Percentiles rank a stretch among this genome's conserved stretches.
phyloP scores from a whole-genome alignment of 495 filamentous ascomycete species.

The Penicillium roqueforti region DNA sequence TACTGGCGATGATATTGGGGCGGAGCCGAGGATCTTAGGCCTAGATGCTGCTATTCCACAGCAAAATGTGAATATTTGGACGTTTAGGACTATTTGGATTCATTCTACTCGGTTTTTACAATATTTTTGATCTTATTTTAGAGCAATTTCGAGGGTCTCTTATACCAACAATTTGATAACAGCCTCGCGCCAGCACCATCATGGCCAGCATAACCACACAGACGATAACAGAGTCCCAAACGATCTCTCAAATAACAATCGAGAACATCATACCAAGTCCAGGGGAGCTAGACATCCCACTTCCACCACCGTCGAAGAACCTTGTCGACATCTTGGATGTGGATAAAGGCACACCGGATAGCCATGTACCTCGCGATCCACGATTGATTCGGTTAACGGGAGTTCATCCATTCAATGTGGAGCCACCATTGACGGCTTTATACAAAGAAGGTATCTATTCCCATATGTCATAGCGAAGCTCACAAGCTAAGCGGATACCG shows the following conservation, averaged over 20 bases:
- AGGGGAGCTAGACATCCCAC: conserved; percentile 49
- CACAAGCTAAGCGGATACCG: background rate
- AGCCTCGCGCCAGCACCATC: background rate
- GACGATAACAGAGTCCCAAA: conserved; percentile 10
- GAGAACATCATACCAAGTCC: conserved; percentile 24
- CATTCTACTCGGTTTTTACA: background rate
- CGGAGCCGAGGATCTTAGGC: background rate
- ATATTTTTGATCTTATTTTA: background rate
- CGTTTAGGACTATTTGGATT: background rate
- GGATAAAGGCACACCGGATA: conserved; percentile 81
- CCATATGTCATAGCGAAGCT: background rate
- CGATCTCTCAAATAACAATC: conserved; percentile 22
- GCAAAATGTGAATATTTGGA: background rate
- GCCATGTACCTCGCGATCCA: conserved; percentile 81
- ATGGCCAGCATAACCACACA: conserved; percentile 34
- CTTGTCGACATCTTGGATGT: conserved; percentile 63
- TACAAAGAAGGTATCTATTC: conserved; percentile 63
- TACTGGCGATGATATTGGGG: background rate
- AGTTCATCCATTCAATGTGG: conserved; percentile 91
- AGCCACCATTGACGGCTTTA: conserved; percentile 75
- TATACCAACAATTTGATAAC: background rate
- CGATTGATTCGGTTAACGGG: conserved; percentile 86
- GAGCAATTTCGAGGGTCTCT: background rate
- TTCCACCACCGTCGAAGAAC: conserved; percentile 65
- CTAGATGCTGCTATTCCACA: background rate